A percentile compares a stretch with the other conserved stretches of the same genome.
Conservation (phyloP, 345 rosid species). For the Populus alba region DNA sequence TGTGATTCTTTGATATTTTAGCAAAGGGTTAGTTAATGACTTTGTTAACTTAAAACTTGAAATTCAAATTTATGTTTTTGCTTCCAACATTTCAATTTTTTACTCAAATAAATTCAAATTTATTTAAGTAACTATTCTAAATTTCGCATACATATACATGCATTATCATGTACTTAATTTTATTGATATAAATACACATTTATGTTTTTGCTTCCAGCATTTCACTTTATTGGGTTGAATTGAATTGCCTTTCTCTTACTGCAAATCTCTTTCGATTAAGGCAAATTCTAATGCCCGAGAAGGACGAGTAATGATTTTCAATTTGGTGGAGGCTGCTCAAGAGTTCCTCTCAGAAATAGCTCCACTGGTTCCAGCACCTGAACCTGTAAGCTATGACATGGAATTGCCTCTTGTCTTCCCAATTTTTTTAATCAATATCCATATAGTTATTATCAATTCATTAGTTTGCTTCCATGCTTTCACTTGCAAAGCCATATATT, state of each 20-base stretch:
- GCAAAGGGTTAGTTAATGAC: background rate
- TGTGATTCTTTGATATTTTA: background rate
- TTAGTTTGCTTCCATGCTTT: background rate
- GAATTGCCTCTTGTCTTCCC: background rate
- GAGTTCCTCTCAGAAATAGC: constrained; percentile 85
- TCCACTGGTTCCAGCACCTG: constrained; percentile 44
- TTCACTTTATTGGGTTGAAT: background rate
- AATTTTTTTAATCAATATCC: background rate
- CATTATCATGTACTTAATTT: constrained; percentile 2
- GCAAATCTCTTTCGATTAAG: constrained; percentile 34
- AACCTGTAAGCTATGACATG: constrained; percentile 50
- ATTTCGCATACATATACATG: background rate
- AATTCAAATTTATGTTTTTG: background rate
- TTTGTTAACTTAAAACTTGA: background rate
- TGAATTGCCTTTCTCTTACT: background rate
- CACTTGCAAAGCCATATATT: background rate
- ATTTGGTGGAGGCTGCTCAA: constrained; percentile 97
- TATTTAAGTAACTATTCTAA: background rate
- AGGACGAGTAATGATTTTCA: constrained; percentile 94
- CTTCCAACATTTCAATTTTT: no score
- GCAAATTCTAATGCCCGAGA: constrained; percentile 83
- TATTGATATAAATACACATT: background rate
- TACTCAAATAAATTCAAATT: background rate
- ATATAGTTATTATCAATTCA: background rate
- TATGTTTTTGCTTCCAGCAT: constrained; percentile 1